Percentiles rank a stretch among this genome's conserved stretches.
Conservation (phyloP, 2,329 filamentous ascomycete genomes). For the Ophiostoma australiae region DNA sequence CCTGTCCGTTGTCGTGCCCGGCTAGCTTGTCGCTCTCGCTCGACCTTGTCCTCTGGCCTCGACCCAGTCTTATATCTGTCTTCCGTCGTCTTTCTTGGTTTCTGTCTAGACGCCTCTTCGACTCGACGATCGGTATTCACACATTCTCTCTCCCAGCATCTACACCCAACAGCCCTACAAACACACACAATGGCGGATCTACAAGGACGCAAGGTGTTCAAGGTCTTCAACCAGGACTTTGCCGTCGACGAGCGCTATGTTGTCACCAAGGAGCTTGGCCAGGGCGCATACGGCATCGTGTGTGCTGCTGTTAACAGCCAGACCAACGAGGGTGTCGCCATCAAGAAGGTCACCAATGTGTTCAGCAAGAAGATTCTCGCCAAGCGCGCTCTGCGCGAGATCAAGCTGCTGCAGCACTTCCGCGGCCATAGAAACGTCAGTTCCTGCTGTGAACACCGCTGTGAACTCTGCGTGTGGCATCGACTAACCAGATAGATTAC, state of each 20-base stretch:
- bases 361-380: slow-evolving; percentile 99
- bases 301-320: slow-evolving; percentile 91
- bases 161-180: neutral
- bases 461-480: neutral
- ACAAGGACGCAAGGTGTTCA: slow-evolving; percentile 77
- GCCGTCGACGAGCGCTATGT: slow-evolving; percentile 97
- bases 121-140: neutral
- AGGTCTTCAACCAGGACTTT: slow-evolving; percentile 99
- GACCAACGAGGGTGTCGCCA: slow-evolving; percentile 88
- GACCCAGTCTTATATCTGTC: neutral
- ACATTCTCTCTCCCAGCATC: neutral
- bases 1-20: neutral
- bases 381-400: slow-evolving; percentile 95
- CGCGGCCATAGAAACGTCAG: slow-evolving; percentile 79
- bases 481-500: slow-evolving; percentile 64
- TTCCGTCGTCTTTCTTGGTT: neutral
- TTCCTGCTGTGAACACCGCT: slow-evolving; percentile 24
- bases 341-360: slow-evolving; percentile 99
- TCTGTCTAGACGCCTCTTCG: neutral
- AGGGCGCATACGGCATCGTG: slow-evolving; percentile 97
- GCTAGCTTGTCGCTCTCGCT: neutral
- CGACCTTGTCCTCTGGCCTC: slow-evolving; percentile 4
- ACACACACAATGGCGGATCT: slow-evolving; percentile 35
- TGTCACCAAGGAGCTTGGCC: slow-evolving; percentile 96
- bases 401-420: slow-evolving; percentile 98